phyloP scores from a whole-genome alignment of 2,329 filamentous ascomycete genomes.

The Ceratocystis cubensis region DNA sequence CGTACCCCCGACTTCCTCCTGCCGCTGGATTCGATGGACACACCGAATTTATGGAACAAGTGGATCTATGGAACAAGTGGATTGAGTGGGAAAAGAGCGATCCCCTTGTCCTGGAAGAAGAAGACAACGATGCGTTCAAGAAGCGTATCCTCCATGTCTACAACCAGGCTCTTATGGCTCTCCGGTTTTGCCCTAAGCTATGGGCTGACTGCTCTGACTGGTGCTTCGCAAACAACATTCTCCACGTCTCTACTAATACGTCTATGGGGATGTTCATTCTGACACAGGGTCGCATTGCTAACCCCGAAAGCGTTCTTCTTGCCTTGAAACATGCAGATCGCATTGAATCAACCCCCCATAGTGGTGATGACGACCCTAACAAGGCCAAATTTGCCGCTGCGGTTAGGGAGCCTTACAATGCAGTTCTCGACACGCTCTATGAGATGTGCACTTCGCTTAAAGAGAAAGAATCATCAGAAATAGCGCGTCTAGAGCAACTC shows the following conservation, averaged over 20 bases:
- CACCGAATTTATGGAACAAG: conserved; percentile 69
- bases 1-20: conserved; percentile 69
- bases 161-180: conserved; percentile 82
- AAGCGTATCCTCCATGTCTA: conserved; percentile 79
- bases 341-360: conserved; percentile 64
- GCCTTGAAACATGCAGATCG: conserved; percentile 83
- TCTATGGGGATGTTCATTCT: conserved; percentile 62
- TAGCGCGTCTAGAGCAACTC: conserved; percentile 45
- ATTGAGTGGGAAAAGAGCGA: conserved; percentile 92
- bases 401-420: conserved; percentile 73
- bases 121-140: conserved; percentile 63
- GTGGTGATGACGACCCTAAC: conserved; percentile 62
- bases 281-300: conserved; percentile 69
- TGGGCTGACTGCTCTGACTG: conserved; percentile 94
- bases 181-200: conserved; percentile 89
- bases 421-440: conserved; percentile 77
- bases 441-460: conserved; percentile 64
- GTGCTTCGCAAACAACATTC: conserved; percentile 66
- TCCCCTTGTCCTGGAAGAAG: conserved; percentile 69
- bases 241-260: conserved; percentile 34
- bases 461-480: conserved; percentile 46
- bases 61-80: conserved; percentile 86
- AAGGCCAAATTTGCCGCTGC: conserved; percentile 64
- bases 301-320: conserved; percentile 84
- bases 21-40: conserved; percentile 77